Evolutionary conservation across 352 stramenopile species (phyloP), one percentile per base, ranked within the genome.

Genomic region (Peronospora tabacina): DNA sequence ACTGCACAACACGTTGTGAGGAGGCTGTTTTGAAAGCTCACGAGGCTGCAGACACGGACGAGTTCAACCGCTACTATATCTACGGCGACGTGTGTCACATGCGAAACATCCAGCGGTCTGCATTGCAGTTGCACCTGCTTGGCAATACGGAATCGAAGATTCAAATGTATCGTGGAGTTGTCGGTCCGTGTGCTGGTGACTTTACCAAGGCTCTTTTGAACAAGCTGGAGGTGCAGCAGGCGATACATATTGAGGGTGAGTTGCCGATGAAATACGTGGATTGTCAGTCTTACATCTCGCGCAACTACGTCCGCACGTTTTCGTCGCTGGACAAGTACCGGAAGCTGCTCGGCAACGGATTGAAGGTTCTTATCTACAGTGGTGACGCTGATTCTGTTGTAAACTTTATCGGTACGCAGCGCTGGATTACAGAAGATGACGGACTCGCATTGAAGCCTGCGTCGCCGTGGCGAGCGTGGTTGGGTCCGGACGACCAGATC

Each of bases 341-440:
- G 7, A 77, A 68, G 35, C 64, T 85, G 26, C 67, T 87, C 6
- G 60, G 56, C 39, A 66, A 66, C 6, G 61, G 48, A 0, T 59
- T 85, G 5, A 61, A 79, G 13, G 58, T 70, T 17, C 63, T 87
- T 15, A 82, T 87, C 47, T 87, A 87, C 58, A 80, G 64, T 17
- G 76, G 76, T 1, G 76, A 87, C 33, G 70, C 76, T 9, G 76
- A 87, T 59, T 85, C 74, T 12, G 63, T 84, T 33, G 74, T 85
- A 13, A 85, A 87, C 52, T 87, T 87, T 44, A 77, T 87, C 34
- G 74, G 76, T 2, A 98, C 97, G 49, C 66, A 85, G 57, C 74
- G 76, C 12, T 87, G 75, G 75, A 82, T 87, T 43, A 71, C 63
- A 0, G 58, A 68, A 8, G 58, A 83, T 24, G 16, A 42, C 8